Evolutionary conservation across 2,329 filamentous ascomycete species (phyloP).

Genomic region (Ceratocystis smalleyi): DNA sequence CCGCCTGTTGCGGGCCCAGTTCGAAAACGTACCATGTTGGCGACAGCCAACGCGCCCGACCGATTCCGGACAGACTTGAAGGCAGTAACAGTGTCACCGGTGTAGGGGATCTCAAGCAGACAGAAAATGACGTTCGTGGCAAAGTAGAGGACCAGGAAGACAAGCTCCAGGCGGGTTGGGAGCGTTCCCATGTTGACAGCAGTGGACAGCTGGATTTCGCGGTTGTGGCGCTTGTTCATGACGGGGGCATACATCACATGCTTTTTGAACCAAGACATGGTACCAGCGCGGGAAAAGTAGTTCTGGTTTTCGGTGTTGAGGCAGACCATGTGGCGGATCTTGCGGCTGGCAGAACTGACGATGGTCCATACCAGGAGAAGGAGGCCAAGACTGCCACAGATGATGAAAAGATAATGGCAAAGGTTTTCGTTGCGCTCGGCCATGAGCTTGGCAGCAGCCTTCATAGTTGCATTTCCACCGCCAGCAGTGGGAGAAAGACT

Average conservation of each 20-base stretch:
- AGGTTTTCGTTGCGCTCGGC: conserved; percentile 37
- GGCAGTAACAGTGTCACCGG: conserved; percentile 28
- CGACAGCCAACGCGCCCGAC: conserved; percentile 64
- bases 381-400: conserved; percentile 47
- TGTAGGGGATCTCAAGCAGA: conserved; percentile 47
- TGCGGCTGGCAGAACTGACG: conserved; percentile 42
- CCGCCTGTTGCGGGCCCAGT: no score
- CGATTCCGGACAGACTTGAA: conserved; percentile 58
- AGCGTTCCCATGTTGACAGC: conserved; percentile 47
- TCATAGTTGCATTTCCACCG: conserved; percentile 15
- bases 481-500: conserved; percentile 12
- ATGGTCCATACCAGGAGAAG: conserved; percentile 54
- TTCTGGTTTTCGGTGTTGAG: conserved; percentile 65
- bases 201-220: conserved; percentile 46
- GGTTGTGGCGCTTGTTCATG: conserved; percentile 50
- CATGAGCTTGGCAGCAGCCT: conserved; percentile 22
- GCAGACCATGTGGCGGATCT: conserved; percentile 58
- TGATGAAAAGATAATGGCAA: conserved; percentile 44
- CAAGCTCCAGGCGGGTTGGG: conserved; percentile 46
- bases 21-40: conserved; percentile 57
- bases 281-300: conserved; percentile 42
- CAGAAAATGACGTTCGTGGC: conserved; percentile 53
- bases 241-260: conserved; percentile 43
- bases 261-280: conserved; percentile 17
- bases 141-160: conserved; percentile 42